A percentile compares a stretch with the other conserved stretches of the same genome.
Conservation (phyloP, 1,284 basidiomycete species). For the Apiotrichum laibachii region DNA sequence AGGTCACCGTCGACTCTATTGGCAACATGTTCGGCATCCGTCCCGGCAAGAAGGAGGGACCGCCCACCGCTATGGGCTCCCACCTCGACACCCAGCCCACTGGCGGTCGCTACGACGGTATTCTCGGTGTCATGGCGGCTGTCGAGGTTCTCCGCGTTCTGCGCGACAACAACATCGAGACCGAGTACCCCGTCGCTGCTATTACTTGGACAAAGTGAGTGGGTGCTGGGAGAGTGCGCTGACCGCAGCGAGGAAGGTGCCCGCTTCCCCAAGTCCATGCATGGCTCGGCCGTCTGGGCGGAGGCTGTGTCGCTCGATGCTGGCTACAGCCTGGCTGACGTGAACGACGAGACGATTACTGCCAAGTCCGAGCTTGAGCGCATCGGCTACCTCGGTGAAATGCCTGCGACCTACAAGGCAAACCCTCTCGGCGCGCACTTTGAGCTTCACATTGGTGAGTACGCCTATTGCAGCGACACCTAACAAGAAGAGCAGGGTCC, state of each 20-base stretch:
- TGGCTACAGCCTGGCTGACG: conserved; percentile 20
- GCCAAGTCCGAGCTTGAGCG: conserved; percentile 23
- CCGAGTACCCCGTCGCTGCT: conserved; percentile 25
- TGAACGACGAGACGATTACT: conserved; percentile 14
- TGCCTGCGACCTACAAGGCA: conserved; percentile 12
- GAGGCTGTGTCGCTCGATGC: conserved; percentile 14
- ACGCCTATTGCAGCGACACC: too few species aligned
- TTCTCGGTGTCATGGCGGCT: conserved; percentile 32
- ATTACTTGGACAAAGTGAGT: conserved; percentile 31
- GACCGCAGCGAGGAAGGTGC: conserved; percentile 31
- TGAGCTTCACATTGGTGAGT: conserved; percentile 33
- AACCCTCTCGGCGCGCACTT: conserved; percentile 36
- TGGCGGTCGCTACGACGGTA: conserved; percentile 39
- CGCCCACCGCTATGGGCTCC: conserved; percentile 35
- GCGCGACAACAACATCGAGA: conserved; percentile 16
- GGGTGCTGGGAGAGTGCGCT: conserved; percentile 11
- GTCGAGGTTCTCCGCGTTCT: conserved; percentile 27
- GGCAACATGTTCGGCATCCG: conserved; percentile 45
- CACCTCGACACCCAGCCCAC: conserved; percentile 41
- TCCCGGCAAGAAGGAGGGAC: conserved; percentile 20
- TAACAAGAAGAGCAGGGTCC: conserved; percentile 28
- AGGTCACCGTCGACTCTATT: conserved; percentile 34
- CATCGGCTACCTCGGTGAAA: conserved; percentile 27
- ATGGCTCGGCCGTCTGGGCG: conserved; percentile 39
- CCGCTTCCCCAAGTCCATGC: conserved; percentile 33